These are phyloP conservation scores for Adansonia madagascariensis DNA, from an alignment of 441 rosid species.

Conservation along the genomic window DNA sequence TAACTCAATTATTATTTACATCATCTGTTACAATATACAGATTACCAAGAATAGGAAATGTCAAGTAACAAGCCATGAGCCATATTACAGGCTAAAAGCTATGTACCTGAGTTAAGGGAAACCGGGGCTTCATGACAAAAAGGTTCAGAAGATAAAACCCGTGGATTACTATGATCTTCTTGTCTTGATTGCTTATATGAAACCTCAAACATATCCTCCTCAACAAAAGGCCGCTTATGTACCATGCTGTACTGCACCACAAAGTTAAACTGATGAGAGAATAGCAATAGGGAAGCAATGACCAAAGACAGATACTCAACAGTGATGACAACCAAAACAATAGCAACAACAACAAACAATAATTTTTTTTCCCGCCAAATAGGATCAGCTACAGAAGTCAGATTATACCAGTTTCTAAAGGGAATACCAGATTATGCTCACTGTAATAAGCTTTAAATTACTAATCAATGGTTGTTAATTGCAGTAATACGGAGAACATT, in stretches of 20 bases:
- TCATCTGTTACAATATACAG: not conserved
- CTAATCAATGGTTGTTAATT: not conserved
- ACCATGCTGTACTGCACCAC: constrained; percentile 47
- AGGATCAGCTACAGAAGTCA: not conserved
- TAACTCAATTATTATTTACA: not conserved
- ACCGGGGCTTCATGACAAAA: constrained; percentile 29
- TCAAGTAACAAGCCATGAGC: not conserved
- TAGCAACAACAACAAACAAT: not conserved
- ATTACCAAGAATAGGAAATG: not conserved
- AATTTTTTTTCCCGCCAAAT: not conserved
- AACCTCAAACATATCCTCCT: constrained; percentile 40
- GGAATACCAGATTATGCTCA: not conserved
- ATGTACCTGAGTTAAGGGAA: constrained; percentile 42
- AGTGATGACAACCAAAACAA: not conserved
- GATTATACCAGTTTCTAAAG: not conserved
- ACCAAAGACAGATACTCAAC: not conserved
- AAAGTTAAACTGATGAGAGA: not conserved
- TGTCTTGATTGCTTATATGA: constrained; percentile 50
- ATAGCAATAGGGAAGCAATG: not conserved
- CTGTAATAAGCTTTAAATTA: not conserved
- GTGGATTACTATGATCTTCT: constrained; percentile 33
- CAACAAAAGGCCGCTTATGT: constrained; percentile 48
- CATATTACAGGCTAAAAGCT: not conserved
- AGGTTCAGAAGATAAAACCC: constrained; percentile 43
- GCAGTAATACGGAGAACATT: not conserved